Evolutionary conservation across 345 rosid species (phyloP).

Genomic region (Rhizophora mangle): DNA sequence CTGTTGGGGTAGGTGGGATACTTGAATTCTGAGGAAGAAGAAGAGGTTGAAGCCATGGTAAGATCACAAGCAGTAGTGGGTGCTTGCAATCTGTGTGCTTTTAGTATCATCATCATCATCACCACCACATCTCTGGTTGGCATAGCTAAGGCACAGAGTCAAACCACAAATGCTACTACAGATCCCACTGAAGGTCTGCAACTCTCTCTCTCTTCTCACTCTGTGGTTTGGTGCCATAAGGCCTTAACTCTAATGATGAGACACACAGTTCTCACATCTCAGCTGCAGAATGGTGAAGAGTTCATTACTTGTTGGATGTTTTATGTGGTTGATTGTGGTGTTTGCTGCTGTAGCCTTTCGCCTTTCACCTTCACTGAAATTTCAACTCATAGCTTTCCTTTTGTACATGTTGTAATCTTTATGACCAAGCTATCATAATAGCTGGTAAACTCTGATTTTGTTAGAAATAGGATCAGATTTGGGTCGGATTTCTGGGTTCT

Average conservation of each 20-base stretch:
- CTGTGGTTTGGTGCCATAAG: neutral
- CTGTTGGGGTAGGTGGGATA: neutral
- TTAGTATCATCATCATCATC: neutral
- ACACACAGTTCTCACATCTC: neutral
- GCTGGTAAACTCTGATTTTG: no score
- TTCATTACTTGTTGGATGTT: neutral
- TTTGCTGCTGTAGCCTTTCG: no score
- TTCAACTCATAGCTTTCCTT: no score
- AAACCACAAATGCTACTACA: slow-evolving; percentile 12
- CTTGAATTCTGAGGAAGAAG: no score
- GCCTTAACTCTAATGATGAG: neutral
- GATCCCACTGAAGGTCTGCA: slow-evolving; percentile 16
- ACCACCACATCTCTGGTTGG: neutral
- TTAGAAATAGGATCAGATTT: no score
- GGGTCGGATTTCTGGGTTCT: no score
- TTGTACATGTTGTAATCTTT: no score
- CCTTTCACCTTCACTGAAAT: no score
- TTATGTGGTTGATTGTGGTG: neutral
- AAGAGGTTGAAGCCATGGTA: neutral
- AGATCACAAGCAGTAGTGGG: neutral
- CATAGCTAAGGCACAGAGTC: slow-evolving; percentile 20
- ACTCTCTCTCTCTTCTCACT: neutral
- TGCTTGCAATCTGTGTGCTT: neutral
- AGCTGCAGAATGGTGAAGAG: neutral
- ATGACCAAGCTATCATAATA: neutral